phyloP scores from a whole-genome alignment of 2,329 filamentous ascomycete species.

The Whalleya microplaca region DNA sequence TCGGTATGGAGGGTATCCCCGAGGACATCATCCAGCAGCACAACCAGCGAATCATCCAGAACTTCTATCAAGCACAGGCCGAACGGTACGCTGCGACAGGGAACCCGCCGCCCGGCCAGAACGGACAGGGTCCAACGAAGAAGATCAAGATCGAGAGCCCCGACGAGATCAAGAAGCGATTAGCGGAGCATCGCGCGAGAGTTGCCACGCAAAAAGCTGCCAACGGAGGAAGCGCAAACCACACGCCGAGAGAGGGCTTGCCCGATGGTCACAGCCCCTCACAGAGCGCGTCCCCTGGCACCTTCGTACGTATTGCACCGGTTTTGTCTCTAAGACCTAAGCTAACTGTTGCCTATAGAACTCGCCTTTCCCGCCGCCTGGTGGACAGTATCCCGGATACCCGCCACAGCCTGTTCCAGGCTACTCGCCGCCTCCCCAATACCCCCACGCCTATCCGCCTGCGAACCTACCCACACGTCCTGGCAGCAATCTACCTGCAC shows the following conservation, averaged over 20 bases:
- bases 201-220: constrained; percentile 62
- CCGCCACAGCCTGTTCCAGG: constrained; percentile 42
- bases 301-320: constrained; percentile 59
- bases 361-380: constrained; percentile 49
- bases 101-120: constrained; percentile 74
- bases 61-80: constrained; percentile 83
- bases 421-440: constrained; percentile 42
- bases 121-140: constrained; percentile 67
- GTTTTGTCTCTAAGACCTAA: constrained; percentile 1
- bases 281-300: constrained; percentile 54
- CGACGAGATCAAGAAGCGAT: constrained; percentile 77
- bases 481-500: constrained; percentile 43
- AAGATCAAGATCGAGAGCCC: constrained; percentile 74
- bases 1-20: constrained; percentile 96
- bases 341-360: constrained; percentile 34
- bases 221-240: constrained; percentile 54
- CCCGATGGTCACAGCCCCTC: constrained; percentile 53
- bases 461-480: constrained; percentile 52
- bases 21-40: constrained; percentile 82
- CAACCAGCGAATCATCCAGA: constrained; percentile 81
- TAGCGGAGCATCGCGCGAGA: constrained; percentile 76
- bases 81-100: constrained; percentile 82
- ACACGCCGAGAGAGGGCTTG: constrained; percentile 53
- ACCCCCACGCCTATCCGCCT: constrained; percentile 43
- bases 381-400: constrained; percentile 43